Base-by-base conservation (phyloP, 192 early-diverging fungal genomes). In the Linnemannia elongata region DNA sequence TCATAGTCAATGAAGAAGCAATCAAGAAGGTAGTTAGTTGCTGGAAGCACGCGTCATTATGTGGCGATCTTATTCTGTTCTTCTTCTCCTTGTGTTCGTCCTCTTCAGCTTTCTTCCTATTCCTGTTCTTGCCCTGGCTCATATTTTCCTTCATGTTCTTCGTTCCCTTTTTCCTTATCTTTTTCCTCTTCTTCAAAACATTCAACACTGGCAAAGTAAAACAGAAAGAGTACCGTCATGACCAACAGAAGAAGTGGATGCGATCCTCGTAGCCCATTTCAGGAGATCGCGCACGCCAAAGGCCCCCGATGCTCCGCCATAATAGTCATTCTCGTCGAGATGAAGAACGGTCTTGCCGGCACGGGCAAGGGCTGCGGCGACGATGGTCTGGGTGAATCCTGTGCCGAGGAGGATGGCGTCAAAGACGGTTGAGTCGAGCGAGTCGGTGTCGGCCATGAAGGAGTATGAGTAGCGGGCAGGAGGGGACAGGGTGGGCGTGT, bases 401-500 rank as follows among this genome's bases (percentile, higher is more conserved):
- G 97, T 98, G 35, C 97, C 97, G 22, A 98, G 89, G n/a, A 98
- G 89, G 54, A 97, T 93, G 69, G 90, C 91, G 60, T 98, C 96
- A 88, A 94, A 97, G 68, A 90, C 78, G 47, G 91, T 91, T 10
- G 80, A 76, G 71, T 89, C 89, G 55, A 89, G 82, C 3, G 69
- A 73, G n/a, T 86, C 79, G 12, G 41, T 77, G 75, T 86, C 84
- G 9, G 84, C 84, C 84, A 86, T 86, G 84, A 86, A 86, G 80
- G 84, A 86, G 69, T 81, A 86, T 7, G 84, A 86, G 71, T 86
- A 86, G 39, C 71, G 79, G 69, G 57, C 52, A 22, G 83, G 77
- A 35, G 44, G 47, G 18, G 73, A 74, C 44, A 22, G 44, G 38
- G 24, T 35, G 73, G 27, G 27, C 17, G 71, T 71, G 35, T 41